Evolutionary conservation across 2,329 filamentous ascomycete species (phyloP), one percentile per base, ranked within the genome.

Genomic region (Pseudopyrenochaeta lycopersici): DNA sequence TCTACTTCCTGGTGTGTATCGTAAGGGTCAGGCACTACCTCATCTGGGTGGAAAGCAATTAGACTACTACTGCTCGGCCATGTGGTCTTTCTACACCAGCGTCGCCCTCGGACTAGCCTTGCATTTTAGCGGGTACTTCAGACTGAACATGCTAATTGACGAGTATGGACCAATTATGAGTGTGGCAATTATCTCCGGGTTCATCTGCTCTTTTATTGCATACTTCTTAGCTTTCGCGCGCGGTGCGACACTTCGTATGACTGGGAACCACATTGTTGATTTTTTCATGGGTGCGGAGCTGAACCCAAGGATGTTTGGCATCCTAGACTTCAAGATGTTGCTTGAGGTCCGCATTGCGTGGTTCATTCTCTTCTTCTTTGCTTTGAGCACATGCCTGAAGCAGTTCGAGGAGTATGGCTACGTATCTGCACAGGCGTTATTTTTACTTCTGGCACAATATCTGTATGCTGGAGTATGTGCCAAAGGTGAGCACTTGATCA

Each of bases 321-420:
- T 91, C 64, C 79, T 96, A 44, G 91, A 96, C 77, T 91, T 95
- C 80, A 96, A 96, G 80, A 95, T 96, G 91, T 97, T 97, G 80
- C 95, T 92, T 70, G 92, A 97, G 76, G 92, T 97, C 56, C 89
- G 92, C 64, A 85, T 97, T 61, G 92, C 92, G 32, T 97, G 92
- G 92, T 97, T 88, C 78, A 93, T 96, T 63, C 84, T 97, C 39
- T 88, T 96, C 70, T 85, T 94, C 54, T 82, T 94, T 38, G 88
- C 88, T 52, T 83, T 90, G 54, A 91, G 88, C 35, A 85, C 91
- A 10, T 91, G 91, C 35, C 87, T 90, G 38, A 87, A 90, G 59
- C 93, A 97, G 76, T 92, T 91, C 67, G 92, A 97, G 75, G 78
- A 83, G 30, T 92, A 94, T 67, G 92, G 92, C 49, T 96, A 92